Evolutionary conservation across 495 filamentous ascomycete genomes (phyloP).

Genomic region (Jackrogersella multiformis): DNA sequence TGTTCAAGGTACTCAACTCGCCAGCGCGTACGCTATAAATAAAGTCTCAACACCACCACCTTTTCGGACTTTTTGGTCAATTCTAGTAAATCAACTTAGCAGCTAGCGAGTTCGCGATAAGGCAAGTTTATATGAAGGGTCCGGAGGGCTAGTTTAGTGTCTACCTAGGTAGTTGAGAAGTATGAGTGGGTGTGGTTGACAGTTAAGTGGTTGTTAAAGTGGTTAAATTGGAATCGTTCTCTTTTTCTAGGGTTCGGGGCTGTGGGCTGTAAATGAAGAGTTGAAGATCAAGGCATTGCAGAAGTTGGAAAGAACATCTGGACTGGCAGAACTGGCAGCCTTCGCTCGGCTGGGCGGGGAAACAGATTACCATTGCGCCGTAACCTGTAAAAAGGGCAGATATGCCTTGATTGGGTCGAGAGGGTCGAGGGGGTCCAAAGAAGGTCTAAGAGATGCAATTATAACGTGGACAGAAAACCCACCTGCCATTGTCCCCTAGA

Average conservation of each 20-base stretch:
- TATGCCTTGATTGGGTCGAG: constrained; percentile 31
- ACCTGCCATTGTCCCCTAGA: constrained; percentile 29
- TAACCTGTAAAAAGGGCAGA: constrained; percentile 12
- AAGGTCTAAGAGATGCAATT: constrained; percentile 31
- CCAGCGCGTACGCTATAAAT: constrained; percentile 18
- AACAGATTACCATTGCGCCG: constrained; percentile 36
- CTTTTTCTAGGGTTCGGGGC: constrained; percentile 35
- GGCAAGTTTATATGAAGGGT: constrained; percentile 37
- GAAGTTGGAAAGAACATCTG: constrained; percentile 37
- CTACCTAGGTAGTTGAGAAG: constrained; percentile 24
- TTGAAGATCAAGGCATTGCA: constrained; percentile 33
- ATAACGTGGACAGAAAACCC: constrained; percentile 33
- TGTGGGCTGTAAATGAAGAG: constrained; percentile 43
- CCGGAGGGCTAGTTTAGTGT: constrained; percentile 9
- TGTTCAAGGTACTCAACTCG: background rate
- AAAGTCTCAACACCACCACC: background rate
- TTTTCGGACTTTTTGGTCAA: constrained; percentile 8
- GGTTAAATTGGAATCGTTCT: constrained; percentile 37
- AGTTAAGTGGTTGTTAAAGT: too few relatives aligned
- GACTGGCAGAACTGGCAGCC: too few relatives aligned
- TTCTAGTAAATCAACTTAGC: constrained; percentile 15
- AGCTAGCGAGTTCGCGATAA: constrained; percentile 20
- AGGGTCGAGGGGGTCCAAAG: constrained; percentile 4
- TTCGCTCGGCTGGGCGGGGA: constrained; percentile 36
- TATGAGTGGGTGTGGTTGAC: constrained; percentile 38